Base-by-base conservation (phyloP, 1,284 basidiomycete species). In the Cutaneotrichosporon mucoides region DNA sequence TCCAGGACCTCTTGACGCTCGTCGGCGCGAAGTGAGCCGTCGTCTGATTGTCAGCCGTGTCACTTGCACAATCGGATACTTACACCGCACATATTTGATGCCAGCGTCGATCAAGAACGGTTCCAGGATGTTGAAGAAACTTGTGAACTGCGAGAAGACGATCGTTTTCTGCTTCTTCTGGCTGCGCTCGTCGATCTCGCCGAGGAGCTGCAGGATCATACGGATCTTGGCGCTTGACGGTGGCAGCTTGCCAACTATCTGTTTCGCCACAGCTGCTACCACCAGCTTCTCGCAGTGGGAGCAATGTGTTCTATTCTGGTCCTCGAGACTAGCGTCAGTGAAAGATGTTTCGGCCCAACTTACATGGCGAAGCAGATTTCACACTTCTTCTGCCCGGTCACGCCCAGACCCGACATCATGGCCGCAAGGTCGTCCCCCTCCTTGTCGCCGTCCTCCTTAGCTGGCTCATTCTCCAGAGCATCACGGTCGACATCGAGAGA, bases 151-250 rank as follows among this genome's bases (percentile, higher is more conserved):
- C 1, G 79, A 80, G 60, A 83, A 84, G 10, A 84, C 77, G 66
- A 98, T 98, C 0, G 93, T 94, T 82, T 97, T 98, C 73, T 96
- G 81, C 59, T 80, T 79, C 6, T 82, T 80, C 0, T 82, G 79
- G 2, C 84, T 83, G n/a, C 85, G 80, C 40, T 82, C 79, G 10
- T 87, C 84, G 56, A 94, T 85, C 5, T 85, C 82, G 10, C 79
- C 70, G 41, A 99, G 79, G 8, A 97, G 77, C 65, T 88, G 81
- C 46, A 96, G 68, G 58, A 92, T 84, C 83, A 87, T 91, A 48
- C 88, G 83, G 57, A 92, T 89, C 79, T 99, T 99, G n/a, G 93
- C 85, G 7, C 89, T 91, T 16, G 84, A 82, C 0, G 87, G 87
- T 1, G 84, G 84, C 7, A 84, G 16, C 11, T 24, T 40, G 1